These are phyloP conservation scores for Talaromyces sp. DNA, from an alignment of 2,329 filamentous ascomycete species.

Conservation along the genomic window DNA sequence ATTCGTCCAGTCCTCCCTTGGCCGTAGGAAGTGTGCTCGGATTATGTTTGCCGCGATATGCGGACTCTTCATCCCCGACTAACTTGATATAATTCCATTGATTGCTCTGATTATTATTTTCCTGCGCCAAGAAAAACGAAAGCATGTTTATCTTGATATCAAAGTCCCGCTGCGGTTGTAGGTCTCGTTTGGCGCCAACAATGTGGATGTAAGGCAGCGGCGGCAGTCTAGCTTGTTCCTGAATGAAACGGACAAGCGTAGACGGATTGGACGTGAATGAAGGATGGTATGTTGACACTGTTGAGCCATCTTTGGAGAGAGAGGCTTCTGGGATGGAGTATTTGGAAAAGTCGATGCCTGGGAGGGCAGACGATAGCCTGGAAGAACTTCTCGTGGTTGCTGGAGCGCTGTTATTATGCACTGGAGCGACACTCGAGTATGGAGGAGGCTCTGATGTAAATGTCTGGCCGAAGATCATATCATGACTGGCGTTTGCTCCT, in stretches of 20 bases:
- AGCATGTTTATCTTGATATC: constrained; percentile 22
- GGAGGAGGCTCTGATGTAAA: constrained; percentile 11
- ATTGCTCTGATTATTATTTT: background rate
- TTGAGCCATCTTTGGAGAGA: constrained; percentile 19
- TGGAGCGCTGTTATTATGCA: background rate
- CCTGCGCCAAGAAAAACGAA: constrained; percentile 14
- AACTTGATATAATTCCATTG: constrained; percentile 14
- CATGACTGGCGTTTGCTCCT: background rate
- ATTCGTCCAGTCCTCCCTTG: constrained; percentile 14
- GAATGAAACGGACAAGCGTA: constrained; percentile 19
- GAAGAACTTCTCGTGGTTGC: background rate
- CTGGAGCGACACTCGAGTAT: constrained; percentile 10
- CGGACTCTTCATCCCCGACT: constrained; percentile 11
- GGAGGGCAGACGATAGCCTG: constrained; percentile 12
- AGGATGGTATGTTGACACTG: constrained; percentile 19
- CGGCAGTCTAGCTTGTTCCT: constrained; percentile 21
- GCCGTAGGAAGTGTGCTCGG: constrained; percentile 6
- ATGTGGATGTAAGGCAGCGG: constrained; percentile 23
- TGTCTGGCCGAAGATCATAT: constrained; percentile 3
- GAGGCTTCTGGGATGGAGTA: constrained; percentile 19
- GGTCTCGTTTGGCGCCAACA: constrained; percentile 13
- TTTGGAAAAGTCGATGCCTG: constrained; percentile 18
- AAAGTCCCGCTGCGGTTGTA: constrained; percentile 16
- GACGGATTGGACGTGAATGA: constrained; percentile 16
- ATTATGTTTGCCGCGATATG: constrained; percentile 11